These are phyloP conservation scores for Stenocarpella maydis DNA, from an alignment of 2,329 filamentous ascomycete genomes.

Conservation along the genomic window DNA sequence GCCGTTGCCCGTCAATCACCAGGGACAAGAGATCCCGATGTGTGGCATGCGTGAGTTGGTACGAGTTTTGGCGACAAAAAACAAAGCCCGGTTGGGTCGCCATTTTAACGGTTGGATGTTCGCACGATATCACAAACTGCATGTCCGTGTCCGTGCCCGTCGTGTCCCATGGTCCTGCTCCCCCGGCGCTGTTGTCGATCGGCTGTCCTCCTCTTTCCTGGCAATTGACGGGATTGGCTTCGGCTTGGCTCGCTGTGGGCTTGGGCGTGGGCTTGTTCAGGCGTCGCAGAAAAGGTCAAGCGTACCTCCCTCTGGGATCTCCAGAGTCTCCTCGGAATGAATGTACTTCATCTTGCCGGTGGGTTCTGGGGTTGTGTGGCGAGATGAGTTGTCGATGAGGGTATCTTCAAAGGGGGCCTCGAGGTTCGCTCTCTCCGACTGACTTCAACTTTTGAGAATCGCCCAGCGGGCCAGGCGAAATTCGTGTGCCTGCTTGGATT, in stretches of 20 bases:
- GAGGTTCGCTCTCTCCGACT: slow-evolving; percentile 26
- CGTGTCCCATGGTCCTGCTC: neutral
- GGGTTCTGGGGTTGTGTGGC: slow-evolving; percentile 49
- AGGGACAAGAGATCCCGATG: neutral
- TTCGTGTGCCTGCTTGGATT: slow-evolving; percentile 24
- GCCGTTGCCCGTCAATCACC: slow-evolving; percentile 20
- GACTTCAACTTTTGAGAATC: slow-evolving; percentile 30
- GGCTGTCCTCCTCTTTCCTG: slow-evolving; percentile 31
- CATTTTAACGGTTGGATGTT: too few relatives aligned
- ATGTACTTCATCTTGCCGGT: slow-evolving; percentile 98
- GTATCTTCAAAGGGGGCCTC: slow-evolving; percentile 32
- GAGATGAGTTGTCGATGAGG: slow-evolving; percentile 45
- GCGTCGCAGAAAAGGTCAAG: slow-evolving; percentile 38
- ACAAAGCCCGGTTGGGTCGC: neutral
- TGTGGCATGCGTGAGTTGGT: slow-evolving; percentile 3
- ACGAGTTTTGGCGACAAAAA: neutral
- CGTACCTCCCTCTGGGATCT: slow-evolving; percentile 96
- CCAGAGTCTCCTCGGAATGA: slow-evolving; percentile 95
- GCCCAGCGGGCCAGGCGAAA: slow-evolving; percentile 19
- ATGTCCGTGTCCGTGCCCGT: neutral
- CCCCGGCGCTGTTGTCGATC: neutral
- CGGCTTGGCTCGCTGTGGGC: slow-evolving; percentile 29
- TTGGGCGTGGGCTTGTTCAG: neutral
- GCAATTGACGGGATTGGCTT: slow-evolving; percentile 20
- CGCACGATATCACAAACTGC: neutral